Conservation (phyloP, 75 land plant genomes). For the Isoetes taiwanensis region DNA sequence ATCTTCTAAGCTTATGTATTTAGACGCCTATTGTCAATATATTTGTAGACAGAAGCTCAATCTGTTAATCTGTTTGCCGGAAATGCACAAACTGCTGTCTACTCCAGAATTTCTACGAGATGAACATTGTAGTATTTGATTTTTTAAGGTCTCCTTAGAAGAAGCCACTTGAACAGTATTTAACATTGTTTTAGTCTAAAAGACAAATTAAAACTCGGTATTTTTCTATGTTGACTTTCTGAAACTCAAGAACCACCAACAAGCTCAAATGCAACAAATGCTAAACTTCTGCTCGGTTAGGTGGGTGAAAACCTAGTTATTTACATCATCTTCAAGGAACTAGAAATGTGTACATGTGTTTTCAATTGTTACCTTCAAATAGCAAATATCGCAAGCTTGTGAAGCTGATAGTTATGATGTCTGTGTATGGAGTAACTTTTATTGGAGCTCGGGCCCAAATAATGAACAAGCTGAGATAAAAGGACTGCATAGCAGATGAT, state of each 20-base stretch:
- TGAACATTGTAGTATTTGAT: not conserved
- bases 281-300: not conserved
- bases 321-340: too few relatives aligned
- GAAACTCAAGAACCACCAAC: not conserved
- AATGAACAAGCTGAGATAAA: not conserved
- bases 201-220: not conserved
- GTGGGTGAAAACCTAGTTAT: too few relatives aligned
- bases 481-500: not conserved
- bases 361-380: not conserved
- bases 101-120: not conserved
- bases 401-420: not conserved
- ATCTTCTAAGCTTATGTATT: too few relatives aligned
- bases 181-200: not conserved
- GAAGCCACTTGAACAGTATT: not conserved
- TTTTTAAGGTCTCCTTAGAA: not conserved
- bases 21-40: too few relatives aligned
- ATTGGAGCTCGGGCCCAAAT: constrained; percentile 3
- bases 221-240: not conserved
- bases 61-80: not conserved
- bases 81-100: not conserved
- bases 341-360: not conserved
- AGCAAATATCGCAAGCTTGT: not conserved
- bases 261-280: not conserved
- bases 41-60: not conserved
- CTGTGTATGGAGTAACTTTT: not conserved